Evolutionary conservation across 2,329 filamentous ascomycete species (phyloP).

Genomic region (Chaetomiaceae sp.): DNA sequence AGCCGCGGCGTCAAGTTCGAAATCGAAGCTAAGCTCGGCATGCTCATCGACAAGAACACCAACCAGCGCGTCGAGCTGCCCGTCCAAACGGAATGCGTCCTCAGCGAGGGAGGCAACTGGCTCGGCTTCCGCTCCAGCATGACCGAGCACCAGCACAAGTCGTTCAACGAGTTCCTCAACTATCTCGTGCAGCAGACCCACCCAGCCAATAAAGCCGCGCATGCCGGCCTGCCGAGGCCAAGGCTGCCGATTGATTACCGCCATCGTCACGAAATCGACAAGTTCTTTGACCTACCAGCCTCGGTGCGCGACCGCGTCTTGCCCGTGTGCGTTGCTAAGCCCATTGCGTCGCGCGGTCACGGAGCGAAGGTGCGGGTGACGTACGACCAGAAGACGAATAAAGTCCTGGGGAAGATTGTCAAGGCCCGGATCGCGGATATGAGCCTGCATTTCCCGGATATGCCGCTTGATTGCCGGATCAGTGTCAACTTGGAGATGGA

Average conservation of each 20-base stretch:
- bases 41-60: constrained; percentile 68
- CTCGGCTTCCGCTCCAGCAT: constrained; percentile 81
- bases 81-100: constrained; percentile 65
- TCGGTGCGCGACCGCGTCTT: constrained; percentile 52
- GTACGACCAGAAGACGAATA: constrained; percentile 65
- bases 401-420: constrained; percentile 77
- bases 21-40: constrained; percentile 90
- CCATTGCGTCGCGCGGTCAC: constrained; percentile 52
- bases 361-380: constrained; percentile 67
- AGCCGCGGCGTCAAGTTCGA: constrained; percentile 72
- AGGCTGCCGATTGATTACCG: constrained; percentile 71
- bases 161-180: constrained; percentile 83
- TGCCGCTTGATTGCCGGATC: constrained; percentile 83
- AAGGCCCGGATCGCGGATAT: constrained; percentile 85
- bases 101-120: constrained; percentile 53
- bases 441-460: constrained; percentile 75
- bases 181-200: constrained; percentile 55
- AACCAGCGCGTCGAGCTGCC: constrained; percentile 64
- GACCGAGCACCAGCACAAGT: constrained; percentile 78
- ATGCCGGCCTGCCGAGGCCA: constrained; percentile 35
- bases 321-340: constrained; percentile 58
- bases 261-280: constrained; percentile 78
- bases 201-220: constrained; percentile 45
- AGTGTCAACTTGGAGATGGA: constrained; percentile 93
- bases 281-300: constrained; percentile 71